Percentiles rank a stretch among this genome's conserved stretches.
phyloP scores from a whole-genome alignment of 352 stramenopile genomes.

The Phytophthora constricta region DNA sequence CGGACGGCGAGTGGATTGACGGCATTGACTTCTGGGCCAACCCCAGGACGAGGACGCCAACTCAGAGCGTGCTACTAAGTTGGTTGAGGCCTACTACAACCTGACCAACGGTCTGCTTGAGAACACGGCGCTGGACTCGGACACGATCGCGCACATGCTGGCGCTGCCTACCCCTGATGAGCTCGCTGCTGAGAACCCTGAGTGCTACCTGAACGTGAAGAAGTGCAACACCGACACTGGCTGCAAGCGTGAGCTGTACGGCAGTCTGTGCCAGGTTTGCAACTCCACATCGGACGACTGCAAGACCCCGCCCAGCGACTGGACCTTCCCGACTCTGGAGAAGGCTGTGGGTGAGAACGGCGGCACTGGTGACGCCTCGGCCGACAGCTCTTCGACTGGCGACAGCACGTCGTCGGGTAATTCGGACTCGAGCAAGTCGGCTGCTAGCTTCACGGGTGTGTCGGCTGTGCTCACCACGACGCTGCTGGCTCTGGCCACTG shows the following conservation, averaged over 20 bases:
- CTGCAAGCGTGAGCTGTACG: constrained; percentile 68
- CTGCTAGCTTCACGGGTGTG: constrained; percentile 25
- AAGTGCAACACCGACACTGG: constrained; percentile 60
- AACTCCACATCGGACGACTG: constrained; percentile 52
- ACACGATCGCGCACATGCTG: constrained; percentile 52
- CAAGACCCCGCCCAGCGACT: constrained; percentile 48
- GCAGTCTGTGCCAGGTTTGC: constrained; percentile 70
- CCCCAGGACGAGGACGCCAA: constrained; percentile 68
- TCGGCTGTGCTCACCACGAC: constrained; percentile 38
- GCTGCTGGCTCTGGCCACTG: constrained; percentile 35
- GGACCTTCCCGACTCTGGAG: constrained; percentile 53
- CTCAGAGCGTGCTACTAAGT: constrained; percentile 46
- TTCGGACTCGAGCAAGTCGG: constrained; percentile 19
- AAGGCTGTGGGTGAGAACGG: constrained; percentile 61
- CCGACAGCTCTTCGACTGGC: constrained; percentile 35
- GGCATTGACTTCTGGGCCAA: constrained; percentile 76
- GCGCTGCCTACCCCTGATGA: constrained; percentile 55
- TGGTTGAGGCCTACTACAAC: constrained; percentile 67
- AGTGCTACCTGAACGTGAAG: constrained; percentile 71
- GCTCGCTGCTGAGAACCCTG: constrained; percentile 60
- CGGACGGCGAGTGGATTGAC: constrained; percentile 51
- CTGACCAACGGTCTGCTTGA: constrained; percentile 45
- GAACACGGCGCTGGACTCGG: constrained; percentile 44
- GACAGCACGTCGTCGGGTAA: constrained; percentile 30
- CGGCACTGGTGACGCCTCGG: constrained; percentile 47